phyloP scores from a whole-genome alignment of 2,329 filamentous ascomycete genomes.

The Claviceps maximensis region DNA sequence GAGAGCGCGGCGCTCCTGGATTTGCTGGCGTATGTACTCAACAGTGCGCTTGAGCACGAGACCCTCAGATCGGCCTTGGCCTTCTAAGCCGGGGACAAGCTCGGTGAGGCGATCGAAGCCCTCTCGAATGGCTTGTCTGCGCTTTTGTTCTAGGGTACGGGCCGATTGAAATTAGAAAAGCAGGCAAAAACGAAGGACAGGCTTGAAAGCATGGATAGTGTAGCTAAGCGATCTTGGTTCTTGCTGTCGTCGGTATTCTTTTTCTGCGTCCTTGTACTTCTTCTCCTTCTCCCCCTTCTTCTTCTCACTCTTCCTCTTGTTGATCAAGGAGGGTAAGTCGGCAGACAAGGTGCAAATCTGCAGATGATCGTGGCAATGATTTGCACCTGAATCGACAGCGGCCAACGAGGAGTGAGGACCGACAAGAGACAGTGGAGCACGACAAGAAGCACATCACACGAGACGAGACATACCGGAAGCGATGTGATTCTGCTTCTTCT shows the following conservation, averaged over 20 bases:
- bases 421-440: not conserved
- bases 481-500: slow-evolving; percentile 44
- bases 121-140: slow-evolving; percentile 55
- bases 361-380: not conserved
- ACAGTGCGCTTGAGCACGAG: slow-evolving; percentile 64
- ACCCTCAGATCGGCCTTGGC: slow-evolving; percentile 74
- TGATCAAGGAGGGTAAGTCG: not conserved
- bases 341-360: not conserved
- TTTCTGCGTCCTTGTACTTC: too few species aligned
- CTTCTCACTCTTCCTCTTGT: not conserved
- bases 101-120: slow-evolving; percentile 72
- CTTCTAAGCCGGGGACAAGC: slow-evolving; percentile 68
- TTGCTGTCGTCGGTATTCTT: too few species aligned
- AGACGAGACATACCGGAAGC: slow-evolving; percentile 34
- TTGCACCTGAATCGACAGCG: not conserved
- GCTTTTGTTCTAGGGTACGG: slow-evolving; percentile 26
- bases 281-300: too few species aligned
- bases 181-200: not conserved
- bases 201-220: not conserved
- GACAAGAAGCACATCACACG: not conserved
- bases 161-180: not conserved
- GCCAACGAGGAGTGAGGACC: not conserved
- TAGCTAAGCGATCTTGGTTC: too few species aligned
- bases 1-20: slow-evolving; percentile 44
- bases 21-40: slow-evolving; percentile 48